Evolutionary conservation across 768 basidiomycete genomes (phyloP).

Genomic region (Gymnopilus junonius): DNA sequence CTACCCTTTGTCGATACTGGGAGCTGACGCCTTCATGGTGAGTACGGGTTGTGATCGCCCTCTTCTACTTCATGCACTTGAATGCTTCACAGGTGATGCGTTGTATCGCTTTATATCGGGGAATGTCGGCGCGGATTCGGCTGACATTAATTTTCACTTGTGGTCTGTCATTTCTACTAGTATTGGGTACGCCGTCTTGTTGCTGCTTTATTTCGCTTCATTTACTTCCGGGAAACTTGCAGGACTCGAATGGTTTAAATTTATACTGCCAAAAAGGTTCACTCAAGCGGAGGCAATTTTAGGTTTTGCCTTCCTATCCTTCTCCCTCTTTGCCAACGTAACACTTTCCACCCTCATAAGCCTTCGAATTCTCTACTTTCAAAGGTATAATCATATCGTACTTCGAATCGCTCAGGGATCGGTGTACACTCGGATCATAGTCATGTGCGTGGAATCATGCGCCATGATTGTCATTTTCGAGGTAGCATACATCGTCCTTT

Average conservation of each 20-base stretch:
- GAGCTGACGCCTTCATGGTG: neutral
- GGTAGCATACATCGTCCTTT: neutral
- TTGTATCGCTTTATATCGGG: neutral
- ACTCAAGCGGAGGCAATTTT: neutral
- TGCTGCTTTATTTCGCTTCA: neutral
- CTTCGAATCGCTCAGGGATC: neutral
- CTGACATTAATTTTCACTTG: neutral
- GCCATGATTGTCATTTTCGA: neutral
- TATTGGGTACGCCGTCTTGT: neutral
- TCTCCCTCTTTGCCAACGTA: neutral
- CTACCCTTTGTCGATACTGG: neutral
- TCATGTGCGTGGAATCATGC: conserved; percentile 1
- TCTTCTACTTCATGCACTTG: neutral
- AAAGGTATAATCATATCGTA: neutral
- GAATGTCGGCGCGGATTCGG: neutral
- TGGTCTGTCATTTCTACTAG: neutral
- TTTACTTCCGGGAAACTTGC: neutral
- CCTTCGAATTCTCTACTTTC: neutral
- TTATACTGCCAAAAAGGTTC: neutral
- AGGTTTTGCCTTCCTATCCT: neutral
- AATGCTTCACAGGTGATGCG: neutral
- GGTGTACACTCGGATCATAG: neutral
- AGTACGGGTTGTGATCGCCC: no score
- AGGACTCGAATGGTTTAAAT: neutral
- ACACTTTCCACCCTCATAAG: neutral